Evolutionary conservation across 75 land plant species (phyloP).

Genomic region (Cupressus sempervirens): DNA sequence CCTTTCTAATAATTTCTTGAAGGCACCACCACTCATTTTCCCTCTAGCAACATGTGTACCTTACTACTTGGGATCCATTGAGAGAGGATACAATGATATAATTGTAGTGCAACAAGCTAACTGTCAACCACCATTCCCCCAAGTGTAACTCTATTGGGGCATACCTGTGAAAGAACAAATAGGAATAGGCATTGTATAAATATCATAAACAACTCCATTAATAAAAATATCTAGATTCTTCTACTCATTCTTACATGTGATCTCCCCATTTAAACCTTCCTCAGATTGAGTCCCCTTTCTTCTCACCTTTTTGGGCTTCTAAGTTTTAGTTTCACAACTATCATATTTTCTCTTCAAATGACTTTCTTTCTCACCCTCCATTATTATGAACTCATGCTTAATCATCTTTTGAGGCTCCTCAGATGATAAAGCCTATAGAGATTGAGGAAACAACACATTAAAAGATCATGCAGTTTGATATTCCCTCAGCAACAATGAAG

Average conservation of each 20-base stretch:
- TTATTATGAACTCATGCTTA: not conserved
- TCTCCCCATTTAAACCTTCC: conserved; percentile 16
- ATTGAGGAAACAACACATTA: not conserved
- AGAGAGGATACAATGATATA: conserved; percentile 58
- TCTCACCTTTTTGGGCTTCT: conserved; percentile 42
- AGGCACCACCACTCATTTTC: conserved; percentile 73
- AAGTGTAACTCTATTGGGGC: conserved; percentile 62
- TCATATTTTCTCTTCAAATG: conserved; percentile 37
- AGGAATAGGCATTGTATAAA: conserved; percentile 50
- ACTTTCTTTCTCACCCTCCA: conserved; percentile 17
- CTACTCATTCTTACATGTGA: conserved; percentile 23
- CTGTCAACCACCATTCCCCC: conserved; percentile 79
- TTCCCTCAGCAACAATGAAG: conserved; percentile 7
- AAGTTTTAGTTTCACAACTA: conserved; percentile 18
- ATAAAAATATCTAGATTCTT: conserved; percentile 38
- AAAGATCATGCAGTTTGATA: conserved; percentile 7
- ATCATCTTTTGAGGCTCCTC: conserved; percentile 14
- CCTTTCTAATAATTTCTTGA: conserved; percentile 59
- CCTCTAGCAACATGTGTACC: conserved; percentile 64
- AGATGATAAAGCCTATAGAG: conserved; percentile 19
- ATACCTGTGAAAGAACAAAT: conserved; percentile 63
- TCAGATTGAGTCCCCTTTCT: conserved; percentile 10
- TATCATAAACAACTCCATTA: conserved; percentile 48
- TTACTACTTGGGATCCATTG: conserved; percentile 45
- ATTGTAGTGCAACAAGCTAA: conserved; percentile 66